Evolutionary conservation across 371 early-diverging fungal genomes (phyloP).

Genomic region (Chytridium lagenaria): DNA sequence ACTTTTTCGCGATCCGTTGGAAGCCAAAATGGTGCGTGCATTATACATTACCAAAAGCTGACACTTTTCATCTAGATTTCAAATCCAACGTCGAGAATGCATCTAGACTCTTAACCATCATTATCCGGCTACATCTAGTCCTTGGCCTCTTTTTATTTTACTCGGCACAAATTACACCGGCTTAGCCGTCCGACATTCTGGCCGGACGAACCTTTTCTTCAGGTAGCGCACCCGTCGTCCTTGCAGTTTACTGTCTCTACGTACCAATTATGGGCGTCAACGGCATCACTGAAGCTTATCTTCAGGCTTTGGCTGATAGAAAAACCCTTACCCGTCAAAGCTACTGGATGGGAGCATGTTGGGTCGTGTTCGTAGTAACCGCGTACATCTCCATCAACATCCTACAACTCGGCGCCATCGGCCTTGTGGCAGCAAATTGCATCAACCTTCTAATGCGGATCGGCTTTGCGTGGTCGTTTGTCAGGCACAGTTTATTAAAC

Average conservation of each 20-base stretch:
- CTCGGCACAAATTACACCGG: conserved; percentile 86
- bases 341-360: conserved; percentile 77
- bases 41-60: conserved; percentile 8
- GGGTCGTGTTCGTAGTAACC: conserved; percentile 67
- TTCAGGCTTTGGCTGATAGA: conserved; percentile 81
- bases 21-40: conserved; percentile 11
- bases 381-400: conserved; percentile 43
- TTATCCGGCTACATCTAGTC: conserved; percentile 78
- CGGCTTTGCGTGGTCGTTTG: conserved; percentile 72
- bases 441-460: conserved; percentile 84
- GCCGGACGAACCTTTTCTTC: conserved; percentile 65
- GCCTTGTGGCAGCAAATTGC: conserved; percentile 86
- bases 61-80: background rate
- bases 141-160: conserved; percentile 77
- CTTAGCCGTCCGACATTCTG: conserved; percentile 72
- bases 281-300: conserved; percentile 93
- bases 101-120: conserved; percentile 59
- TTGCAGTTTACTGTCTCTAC: conserved; percentile 83
- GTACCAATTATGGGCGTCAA: conserved; percentile 94
- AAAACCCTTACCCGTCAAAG: conserved; percentile 67
- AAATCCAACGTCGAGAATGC: conserved; percentile 39
- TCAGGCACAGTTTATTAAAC: conserved; percentile 35
- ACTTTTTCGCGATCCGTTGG: conserved; percentile 68
- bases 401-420: conserved; percentile 71
- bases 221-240: conserved; percentile 49